phyloP scores from a whole-genome alignment of 106 monocot species.

The Dendrobium huoshanense region DNA sequence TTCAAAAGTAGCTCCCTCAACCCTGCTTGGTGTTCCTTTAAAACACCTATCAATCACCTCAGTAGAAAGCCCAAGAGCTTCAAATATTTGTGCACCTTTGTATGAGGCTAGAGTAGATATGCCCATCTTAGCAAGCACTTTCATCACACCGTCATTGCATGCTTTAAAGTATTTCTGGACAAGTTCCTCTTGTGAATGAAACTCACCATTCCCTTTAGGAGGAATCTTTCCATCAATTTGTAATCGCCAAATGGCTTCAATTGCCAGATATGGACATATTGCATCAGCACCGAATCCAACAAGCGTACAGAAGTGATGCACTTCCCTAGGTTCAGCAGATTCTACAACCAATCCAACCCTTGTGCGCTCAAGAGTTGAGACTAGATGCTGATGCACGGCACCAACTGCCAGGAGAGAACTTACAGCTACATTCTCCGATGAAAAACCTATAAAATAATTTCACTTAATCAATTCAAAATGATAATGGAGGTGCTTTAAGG shows the following conservation, averaged over 20 bases:
- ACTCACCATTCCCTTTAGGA: slow-evolving; percentile 54
- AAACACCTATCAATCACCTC: slow-evolving; percentile 93
- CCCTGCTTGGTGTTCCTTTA: slow-evolving; percentile 88
- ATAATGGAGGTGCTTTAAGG: neutral
- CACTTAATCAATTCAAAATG: neutral
- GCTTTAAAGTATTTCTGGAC: slow-evolving; percentile 89
- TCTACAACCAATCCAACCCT: slow-evolving; percentile 81
- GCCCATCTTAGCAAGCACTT: slow-evolving; percentile 99
- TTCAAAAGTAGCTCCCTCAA: slow-evolving; percentile 97
- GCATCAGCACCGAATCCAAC: slow-evolving; percentile 98
- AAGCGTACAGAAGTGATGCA: slow-evolving; percentile 97
- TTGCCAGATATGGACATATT: slow-evolving; percentile 92
- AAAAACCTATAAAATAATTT: slow-evolving; percentile 48
- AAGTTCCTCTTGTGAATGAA: slow-evolving; percentile 64
- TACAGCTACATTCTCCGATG: slow-evolving; percentile 75
- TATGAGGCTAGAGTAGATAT: slow-evolving; percentile 98
- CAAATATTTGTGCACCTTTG: slow-evolving; percentile 99
- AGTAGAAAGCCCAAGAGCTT: slow-evolving; percentile 93
- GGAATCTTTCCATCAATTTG: slow-evolving; percentile 94
- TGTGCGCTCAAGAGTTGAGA: slow-evolving; percentile 87
- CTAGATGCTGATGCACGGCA: slow-evolving; percentile 97
- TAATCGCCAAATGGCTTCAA: slow-evolving; percentile 85
- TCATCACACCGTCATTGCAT: slow-evolving; percentile 95
- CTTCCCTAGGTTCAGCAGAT: slow-evolving; percentile 98
- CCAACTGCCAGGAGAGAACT: slow-evolving; percentile 97